Percentiles rank a stretch among this genome's conserved stretches.
These are phyloP conservation scores for Globisporangium nunn DNA, from an alignment of 352 stramenopile species.

Conservation along the genomic window DNA sequence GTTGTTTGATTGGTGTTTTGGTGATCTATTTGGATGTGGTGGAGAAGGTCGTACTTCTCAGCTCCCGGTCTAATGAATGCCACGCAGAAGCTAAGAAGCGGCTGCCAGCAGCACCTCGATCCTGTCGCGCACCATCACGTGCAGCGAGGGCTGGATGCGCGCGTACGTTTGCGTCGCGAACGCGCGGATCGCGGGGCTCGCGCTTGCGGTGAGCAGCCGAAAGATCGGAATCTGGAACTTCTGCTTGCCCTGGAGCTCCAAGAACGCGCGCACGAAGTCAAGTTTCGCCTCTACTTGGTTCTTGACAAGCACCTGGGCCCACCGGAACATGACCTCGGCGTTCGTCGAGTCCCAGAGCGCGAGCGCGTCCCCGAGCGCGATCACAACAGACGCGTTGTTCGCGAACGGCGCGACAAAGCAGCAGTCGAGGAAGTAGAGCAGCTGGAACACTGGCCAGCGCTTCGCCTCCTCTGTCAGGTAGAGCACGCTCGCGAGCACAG, in stretches of 20 bases:
- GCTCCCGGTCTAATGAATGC: no score
- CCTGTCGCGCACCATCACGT: slow-evolving; percentile 74
- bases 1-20: not conserved
- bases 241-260: slow-evolving; percentile 70
- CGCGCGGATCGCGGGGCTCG: slow-evolving; percentile 25
- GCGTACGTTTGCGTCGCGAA: slow-evolving; percentile 43
- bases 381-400: slow-evolving; percentile 26
- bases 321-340: slow-evolving; percentile 61
- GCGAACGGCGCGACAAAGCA: slow-evolving; percentile 42
- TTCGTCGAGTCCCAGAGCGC: slow-evolving; percentile 51
- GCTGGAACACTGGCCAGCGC: slow-evolving; percentile 44
- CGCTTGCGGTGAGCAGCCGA: slow-evolving; percentile 40
- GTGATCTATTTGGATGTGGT: not conserved
- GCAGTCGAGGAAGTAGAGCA: slow-evolving; percentile 68
- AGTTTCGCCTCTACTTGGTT: slow-evolving; percentile 43
- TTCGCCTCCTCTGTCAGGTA: slow-evolving; percentile 57
- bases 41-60: no score
- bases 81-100: slow-evolving; percentile 7
- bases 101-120: slow-evolving; percentile 46
- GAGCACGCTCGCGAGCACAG: slow-evolving; percentile 54
- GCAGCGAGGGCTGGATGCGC: slow-evolving; percentile 36
- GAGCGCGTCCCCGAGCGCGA: slow-evolving; percentile 44
- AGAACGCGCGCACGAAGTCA: slow-evolving; percentile 39
- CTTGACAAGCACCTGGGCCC: slow-evolving; percentile 56
- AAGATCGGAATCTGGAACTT: slow-evolving; percentile 79